These are phyloP conservation scores for Cucumis cinereus DNA, from an alignment of 306 rosid genomes.

Conservation along the genomic window DNA sequence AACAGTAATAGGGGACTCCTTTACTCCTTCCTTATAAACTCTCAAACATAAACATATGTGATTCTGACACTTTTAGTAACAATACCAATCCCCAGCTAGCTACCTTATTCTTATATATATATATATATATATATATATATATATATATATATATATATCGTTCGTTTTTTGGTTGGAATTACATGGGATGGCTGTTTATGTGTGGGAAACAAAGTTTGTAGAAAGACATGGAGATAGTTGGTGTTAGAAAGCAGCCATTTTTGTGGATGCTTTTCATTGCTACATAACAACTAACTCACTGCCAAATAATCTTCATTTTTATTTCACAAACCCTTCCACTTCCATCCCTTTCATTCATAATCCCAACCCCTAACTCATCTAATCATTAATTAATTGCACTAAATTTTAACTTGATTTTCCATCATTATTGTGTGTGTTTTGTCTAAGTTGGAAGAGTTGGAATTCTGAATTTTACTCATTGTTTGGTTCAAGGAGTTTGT, in stretches of 20 bases:
- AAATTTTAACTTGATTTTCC: no score
- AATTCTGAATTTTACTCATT: no score
- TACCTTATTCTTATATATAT: no score
- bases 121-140: no score
- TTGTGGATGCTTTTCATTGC: background rate
- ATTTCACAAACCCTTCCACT: background rate
- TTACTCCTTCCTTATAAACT: background rate
- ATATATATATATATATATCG: no score
- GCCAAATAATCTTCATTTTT: background rate
- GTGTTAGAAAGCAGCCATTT: constrained; percentile 5
- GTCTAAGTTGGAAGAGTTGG: no score
- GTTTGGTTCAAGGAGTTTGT: no score
- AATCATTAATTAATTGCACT: no score
- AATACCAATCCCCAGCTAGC: background rate
- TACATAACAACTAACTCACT: background rate
- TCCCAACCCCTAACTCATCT: no score
- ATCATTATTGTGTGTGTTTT: no score
- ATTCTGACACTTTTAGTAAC: background rate
- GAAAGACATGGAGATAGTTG: background rate
- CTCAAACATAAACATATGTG: background rate
- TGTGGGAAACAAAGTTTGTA: background rate
- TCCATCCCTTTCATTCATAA: background rate
- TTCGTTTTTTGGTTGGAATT: constrained; percentile 29
- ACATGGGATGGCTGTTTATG: constrained; percentile 24
- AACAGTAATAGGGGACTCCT: background rate